A percentile compares a stretch with the other conserved stretches of the same genome.
phyloP scores from a whole-genome alignment of 1,139 yeast genomes.

The Kodamaea alishanica region DNA sequence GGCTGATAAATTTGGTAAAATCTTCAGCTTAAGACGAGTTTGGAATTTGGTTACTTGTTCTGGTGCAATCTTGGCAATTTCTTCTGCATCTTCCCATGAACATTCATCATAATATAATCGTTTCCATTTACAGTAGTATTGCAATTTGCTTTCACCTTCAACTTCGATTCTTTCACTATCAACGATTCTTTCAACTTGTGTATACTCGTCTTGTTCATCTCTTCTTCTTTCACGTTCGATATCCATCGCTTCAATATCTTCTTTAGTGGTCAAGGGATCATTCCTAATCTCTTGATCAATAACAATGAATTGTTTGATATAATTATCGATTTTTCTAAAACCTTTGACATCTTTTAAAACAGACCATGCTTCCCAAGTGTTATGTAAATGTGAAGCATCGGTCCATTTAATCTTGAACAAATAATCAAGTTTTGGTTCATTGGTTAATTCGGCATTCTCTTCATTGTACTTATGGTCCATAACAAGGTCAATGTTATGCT shows the following conservation, averaged over 20 bases:
- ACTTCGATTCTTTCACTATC: conserved; percentile 71
- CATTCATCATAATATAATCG: conserved; percentile 91
- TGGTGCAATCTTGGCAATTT: conserved; percentile 81
- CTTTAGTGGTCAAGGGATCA: conserved; percentile 80
- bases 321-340: conserved; percentile 82
- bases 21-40: conserved; percentile 75
- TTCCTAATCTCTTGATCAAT: conserved; percentile 70
- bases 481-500: conserved; percentile 47
- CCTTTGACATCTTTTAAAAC: conserved; percentile 63
- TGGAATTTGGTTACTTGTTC: conserved; percentile 81
- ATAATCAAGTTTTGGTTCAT: conserved; percentile 58
- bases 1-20: conserved; percentile 78
- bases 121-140: conserved; percentile 90
- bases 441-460: conserved; percentile 36
- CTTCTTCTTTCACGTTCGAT: conserved; percentile 80
- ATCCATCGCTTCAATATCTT: conserved; percentile 91
- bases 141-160: conserved; percentile 62
- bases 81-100: conserved; percentile 94
- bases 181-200: conserved; percentile 84
- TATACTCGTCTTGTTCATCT: conserved; percentile 81
- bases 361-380: conserved; percentile 84
- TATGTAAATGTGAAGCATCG: conserved; percentile 84
- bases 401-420: conserved; percentile 82
- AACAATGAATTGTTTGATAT: conserved; percentile 72
- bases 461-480: conserved; percentile 49